These are phyloP conservation scores for Fusarium staphyleae DNA, from an alignment of 2,329 filamentous ascomycete species.

Conservation along the genomic window DNA sequence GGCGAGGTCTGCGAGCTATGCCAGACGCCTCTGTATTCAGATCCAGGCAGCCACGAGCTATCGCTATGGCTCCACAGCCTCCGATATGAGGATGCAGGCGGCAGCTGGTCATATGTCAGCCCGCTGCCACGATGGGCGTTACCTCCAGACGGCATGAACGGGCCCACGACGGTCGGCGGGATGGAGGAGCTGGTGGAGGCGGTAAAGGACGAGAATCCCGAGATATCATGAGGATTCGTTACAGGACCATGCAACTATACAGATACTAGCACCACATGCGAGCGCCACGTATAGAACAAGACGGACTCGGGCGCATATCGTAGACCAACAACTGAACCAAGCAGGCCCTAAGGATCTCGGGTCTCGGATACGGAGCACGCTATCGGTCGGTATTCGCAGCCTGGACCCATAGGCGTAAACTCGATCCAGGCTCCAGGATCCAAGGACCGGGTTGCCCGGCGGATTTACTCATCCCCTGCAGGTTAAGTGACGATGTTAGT, in stretches of 20 bases:
- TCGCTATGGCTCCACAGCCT: conserved; percentile 93
- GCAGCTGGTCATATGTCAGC: conserved; percentile 87
- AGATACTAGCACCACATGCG: conserved; percentile 9
- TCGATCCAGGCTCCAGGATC: conserved; percentile 7
- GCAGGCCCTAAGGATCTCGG: neutral
- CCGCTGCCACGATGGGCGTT: conserved; percentile 86
- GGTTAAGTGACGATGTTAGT: conserved; percentile 12
- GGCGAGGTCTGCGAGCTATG: conserved; percentile 83
- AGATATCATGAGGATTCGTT: conserved; percentile 44
- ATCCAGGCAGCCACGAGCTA: conserved; percentile 88
- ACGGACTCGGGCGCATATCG: conserved; percentile 11
- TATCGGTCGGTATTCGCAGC: neutral
- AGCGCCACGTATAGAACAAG: conserved; percentile 27
- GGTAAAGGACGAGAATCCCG: conserved; percentile 55
- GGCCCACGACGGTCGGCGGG: conserved; percentile 71
- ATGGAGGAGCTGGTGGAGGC: conserved; percentile 67
- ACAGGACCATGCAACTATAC: conserved; percentile 19
- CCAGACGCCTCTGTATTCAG: conserved; percentile 88
- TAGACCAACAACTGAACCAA: conserved; percentile 25
- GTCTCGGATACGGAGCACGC: conserved; percentile 21
- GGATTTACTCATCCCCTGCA: conserved; percentile 16
- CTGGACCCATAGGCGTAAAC: neutral
- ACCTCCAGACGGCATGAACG: conserved; percentile 75
- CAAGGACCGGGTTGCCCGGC: conserved; percentile 4
- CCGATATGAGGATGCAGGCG: conserved; percentile 83